phyloP scores from a whole-genome alignment of 2,329 filamentous ascomycete genomes.

The Ascochyta rabiei region DNA sequence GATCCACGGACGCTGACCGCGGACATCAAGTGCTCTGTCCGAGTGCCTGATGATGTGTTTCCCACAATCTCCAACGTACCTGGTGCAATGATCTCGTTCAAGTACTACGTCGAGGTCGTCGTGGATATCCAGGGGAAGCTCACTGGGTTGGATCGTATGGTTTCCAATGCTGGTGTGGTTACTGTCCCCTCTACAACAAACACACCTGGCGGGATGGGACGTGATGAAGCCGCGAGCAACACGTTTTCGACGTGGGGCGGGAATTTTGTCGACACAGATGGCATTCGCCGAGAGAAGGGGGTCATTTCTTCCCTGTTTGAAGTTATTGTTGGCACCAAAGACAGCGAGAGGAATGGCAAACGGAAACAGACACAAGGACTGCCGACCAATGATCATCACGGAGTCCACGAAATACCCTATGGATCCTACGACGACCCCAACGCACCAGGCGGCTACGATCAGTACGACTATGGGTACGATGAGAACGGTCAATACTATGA shows the following conservation, averaged over 20 bases:
- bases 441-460: conserved; percentile 27
- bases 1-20: conserved; percentile 79
- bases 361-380: conserved; percentile 41
- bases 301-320: conserved; percentile 89
- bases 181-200: conserved; percentile 52
- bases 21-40: conserved; percentile 80
- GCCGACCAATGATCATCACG: conserved; percentile 16
- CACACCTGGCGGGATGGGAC: conserved; percentile 38
- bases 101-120: conserved; percentile 90
- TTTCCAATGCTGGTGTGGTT: conserved; percentile 62
- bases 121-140: conserved; percentile 90
- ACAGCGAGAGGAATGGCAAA: conserved; percentile 66
- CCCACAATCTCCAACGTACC: conserved; percentile 90
- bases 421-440: conserved; percentile 22
- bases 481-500: conserved; percentile 42
- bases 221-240: conserved; percentile 50
- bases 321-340: conserved; percentile 82
- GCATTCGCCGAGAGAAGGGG: conserved; percentile 84
- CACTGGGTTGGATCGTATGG: conserved; percentile 71
- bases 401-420: conserved; percentile 31
- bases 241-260: conserved; percentile 63
- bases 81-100: conserved; percentile 92
- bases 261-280: conserved; percentile 85
- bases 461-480: conserved; percentile 38
- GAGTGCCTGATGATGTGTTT: conserved; percentile 88